phyloP scores from a whole-genome alignment of 805 yeast species.

The Grigorovia transvaalensis region DNA sequence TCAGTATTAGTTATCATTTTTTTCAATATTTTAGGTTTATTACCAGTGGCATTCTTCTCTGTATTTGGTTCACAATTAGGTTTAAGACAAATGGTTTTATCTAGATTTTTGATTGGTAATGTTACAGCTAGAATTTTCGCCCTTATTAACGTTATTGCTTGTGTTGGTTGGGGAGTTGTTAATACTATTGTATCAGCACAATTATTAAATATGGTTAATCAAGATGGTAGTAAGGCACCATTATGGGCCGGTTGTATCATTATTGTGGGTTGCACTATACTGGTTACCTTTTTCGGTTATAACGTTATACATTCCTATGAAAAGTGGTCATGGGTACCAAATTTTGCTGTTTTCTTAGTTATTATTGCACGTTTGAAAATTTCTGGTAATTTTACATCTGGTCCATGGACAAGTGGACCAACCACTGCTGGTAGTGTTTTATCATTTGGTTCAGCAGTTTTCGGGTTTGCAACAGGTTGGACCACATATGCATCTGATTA shows the following conservation, averaged over 20 bases:
- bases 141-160: conserved; percentile 64
- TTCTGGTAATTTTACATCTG: conserved; percentile 39
- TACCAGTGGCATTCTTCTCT: conserved; percentile 75
- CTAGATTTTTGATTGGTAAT: conserved; percentile 71
- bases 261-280: conserved; percentile 1
- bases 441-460: conserved; percentile 2
- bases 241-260: conserved; percentile 4
- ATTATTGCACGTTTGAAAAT: conserved; percentile 66
- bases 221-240: conserved; percentile 1
- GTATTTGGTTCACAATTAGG: conserved; percentile 78
- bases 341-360: conserved; percentile 57
- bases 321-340: conserved; percentile 83
- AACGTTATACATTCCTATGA: conserved; percentile 4
- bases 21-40: conserved; percentile 61
- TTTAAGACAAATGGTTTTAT: conserved; percentile 74
- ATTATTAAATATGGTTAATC: conserved; percentile 4
- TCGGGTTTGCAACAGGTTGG: conserved; percentile 4
- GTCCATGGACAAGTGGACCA: conserved; percentile 3
- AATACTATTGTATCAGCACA: conserved; percentile 52
- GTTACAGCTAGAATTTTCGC: conserved; percentile 66
- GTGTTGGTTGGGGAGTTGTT: conserved; percentile 92
- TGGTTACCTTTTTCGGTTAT: conserved; percentile 3
- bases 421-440: conserved; percentile 4
- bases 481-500: conserved; percentile 3
- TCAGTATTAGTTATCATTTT: conserved; percentile 56